Evolutionary conservation across 2,329 filamentous ascomycete species (phyloP).

Genomic region (Huntiella moniliformis): DNA sequence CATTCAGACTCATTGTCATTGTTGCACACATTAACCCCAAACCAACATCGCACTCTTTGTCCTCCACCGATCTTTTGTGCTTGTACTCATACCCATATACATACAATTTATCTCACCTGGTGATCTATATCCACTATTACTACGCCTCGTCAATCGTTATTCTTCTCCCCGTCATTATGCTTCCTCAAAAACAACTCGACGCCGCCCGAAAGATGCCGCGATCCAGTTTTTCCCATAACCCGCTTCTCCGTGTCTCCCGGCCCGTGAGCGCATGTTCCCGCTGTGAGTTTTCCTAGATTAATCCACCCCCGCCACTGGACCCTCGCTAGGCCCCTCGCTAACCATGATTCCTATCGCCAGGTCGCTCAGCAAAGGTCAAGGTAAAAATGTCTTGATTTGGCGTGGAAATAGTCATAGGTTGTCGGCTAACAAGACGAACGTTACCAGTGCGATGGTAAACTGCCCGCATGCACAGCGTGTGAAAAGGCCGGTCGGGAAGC

Average conservation of each 20-base stretch:
- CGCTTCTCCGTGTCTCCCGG: constrained; percentile 53
- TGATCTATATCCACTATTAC: background rate
- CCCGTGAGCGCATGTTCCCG: constrained; percentile 65
- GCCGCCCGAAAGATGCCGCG: constrained; percentile 18
- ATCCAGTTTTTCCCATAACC: constrained; percentile 32
- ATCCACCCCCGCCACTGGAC: background rate
- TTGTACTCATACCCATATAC: too few species aligned
- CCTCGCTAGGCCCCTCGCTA: background rate
- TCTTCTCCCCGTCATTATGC: background rate
- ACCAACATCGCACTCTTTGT: too few species aligned
- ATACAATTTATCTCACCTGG: too few species aligned
- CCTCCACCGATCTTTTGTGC: too few species aligned
- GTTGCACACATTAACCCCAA: too few species aligned
- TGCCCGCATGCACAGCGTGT: constrained; percentile 87
- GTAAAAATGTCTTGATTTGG: constrained; percentile 20
- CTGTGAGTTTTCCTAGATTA: constrained; percentile 27
- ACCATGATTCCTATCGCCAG: constrained; percentile 18
- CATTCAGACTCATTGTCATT: too few species aligned
- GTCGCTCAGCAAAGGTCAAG: constrained; percentile 84
- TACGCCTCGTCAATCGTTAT: background rate
- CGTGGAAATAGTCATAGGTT: constrained; percentile 3
- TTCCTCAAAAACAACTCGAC: background rate
- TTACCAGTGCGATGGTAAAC: constrained; percentile 69
- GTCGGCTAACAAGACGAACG: background rate
- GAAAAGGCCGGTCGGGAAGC: constrained; percentile 73